Percentiles rank a stretch among this genome's conserved stretches.
Conservation (phyloP, 2,329 filamentous ascomycete genomes). For the Apiospora arundinis region DNA sequence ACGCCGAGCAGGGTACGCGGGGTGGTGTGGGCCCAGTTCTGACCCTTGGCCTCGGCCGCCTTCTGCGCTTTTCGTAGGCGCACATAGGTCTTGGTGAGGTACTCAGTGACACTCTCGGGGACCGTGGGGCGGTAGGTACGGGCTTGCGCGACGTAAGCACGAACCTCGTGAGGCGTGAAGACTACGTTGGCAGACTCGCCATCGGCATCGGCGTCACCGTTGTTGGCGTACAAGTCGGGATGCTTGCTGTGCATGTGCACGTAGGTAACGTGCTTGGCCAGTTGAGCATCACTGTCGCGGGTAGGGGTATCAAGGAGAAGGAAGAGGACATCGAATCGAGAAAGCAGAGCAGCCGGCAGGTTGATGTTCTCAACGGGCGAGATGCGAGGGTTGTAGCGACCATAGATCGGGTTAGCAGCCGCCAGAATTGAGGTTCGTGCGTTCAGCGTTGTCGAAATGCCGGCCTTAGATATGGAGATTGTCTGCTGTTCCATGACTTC, state of each 20-base stretch:
- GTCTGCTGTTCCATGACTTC: constrained; percentile 91
- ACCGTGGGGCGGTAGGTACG: constrained; percentile 88
- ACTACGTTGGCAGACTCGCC: constrained; percentile 60
- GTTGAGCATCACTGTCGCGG: constrained; percentile 87
- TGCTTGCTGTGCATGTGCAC: constrained; percentile 98
- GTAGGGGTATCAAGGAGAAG: constrained; percentile 93
- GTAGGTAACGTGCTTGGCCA: constrained; percentile 93
- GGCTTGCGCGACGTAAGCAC: constrained; percentile 93
- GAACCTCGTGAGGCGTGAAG: constrained; percentile 91
- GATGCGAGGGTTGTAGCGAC: constrained; percentile 96
- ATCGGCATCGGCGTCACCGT: constrained; percentile 43
- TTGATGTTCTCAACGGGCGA: constrained; percentile 99
- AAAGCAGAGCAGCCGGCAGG: constrained; percentile 93
- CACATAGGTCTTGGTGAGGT: constrained; percentile 97
- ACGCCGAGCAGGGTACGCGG: constrained; percentile 93
- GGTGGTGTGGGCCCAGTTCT: constrained; percentile 93
- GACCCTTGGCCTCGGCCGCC: constrained; percentile 86
- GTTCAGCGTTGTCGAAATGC: constrained; percentile 81
- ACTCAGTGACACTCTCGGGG: constrained; percentile 85
- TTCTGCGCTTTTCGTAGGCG: constrained; percentile 92
- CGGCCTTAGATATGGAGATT: constrained; percentile 81
- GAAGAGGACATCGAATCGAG: constrained; percentile 97
- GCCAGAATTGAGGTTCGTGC: constrained; percentile 95
- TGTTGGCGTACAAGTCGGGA: constrained; percentile 68
- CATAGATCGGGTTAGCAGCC: constrained; percentile 95